phyloP scores from a whole-genome alignment of 306 rosid species.

The Trifolium fragiferum region DNA sequence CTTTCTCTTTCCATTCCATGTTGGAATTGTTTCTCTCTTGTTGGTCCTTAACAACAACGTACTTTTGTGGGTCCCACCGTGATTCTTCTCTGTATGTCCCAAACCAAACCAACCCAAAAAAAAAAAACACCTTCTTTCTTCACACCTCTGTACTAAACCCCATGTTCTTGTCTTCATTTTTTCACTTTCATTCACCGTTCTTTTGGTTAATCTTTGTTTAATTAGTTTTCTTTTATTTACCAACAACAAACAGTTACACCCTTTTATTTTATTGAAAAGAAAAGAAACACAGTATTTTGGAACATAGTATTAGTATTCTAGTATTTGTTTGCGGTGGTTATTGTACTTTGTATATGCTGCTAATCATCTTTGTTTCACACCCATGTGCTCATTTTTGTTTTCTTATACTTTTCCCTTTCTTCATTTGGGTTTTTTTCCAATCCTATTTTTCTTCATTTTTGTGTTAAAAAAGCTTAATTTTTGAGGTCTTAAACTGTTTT shows the following conservation, averaged over 20 bases:
- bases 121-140: neutral
- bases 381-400: constrained; percentile 72
- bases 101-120: neutral
- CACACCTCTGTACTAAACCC: neutral
- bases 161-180: constrained; percentile 40
- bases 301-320: constrained; percentile 48
- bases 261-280: constrained; percentile 40
- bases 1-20: constrained; percentile 13
- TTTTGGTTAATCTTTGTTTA: constrained; percentile 13
- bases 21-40: constrained; percentile 14
- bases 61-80: constrained; percentile 45
- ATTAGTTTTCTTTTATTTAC: neutral
- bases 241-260: constrained; percentile 36
- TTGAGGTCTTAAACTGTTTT: constrained; percentile 34
- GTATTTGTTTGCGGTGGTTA: constrained; percentile 49
- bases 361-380: constrained; percentile 53
- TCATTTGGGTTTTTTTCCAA: constrained; percentile 37
- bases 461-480: constrained; percentile 46
- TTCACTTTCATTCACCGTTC: constrained; percentile 18
- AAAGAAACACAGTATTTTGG: constrained; percentile 37
- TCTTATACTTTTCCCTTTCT: constrained; percentile 41
- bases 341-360: constrained; percentile 12
- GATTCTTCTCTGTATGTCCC: constrained; percentile 29
- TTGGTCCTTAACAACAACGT: neutral
- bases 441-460: constrained; percentile 15